Base-by-base conservation (phyloP, 2,329 filamentous ascomycete genomes). In the Phaeosphaeriaceae sp. region DNA sequence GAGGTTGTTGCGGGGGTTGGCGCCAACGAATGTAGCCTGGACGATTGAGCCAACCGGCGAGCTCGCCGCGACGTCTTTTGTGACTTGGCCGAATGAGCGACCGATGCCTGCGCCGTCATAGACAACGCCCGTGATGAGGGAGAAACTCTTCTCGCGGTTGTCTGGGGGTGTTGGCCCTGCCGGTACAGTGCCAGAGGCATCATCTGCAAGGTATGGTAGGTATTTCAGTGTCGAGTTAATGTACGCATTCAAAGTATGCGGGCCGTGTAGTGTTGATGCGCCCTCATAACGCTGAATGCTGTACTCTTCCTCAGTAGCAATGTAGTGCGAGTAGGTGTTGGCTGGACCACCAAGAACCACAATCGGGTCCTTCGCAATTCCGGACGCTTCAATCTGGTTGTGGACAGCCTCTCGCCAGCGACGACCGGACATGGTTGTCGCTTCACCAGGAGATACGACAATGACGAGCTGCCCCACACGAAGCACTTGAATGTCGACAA, bases 1-100 rank as follows among this genome's bases (percentile, higher is more conserved):
- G 27, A 97, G 85, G 63, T 97, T 91, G 75, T 97, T 97, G 27
- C 94, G 86, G 17, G 94, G 94, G 70, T 97, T 97, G 1, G 93
- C 93, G 17, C 89, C 94, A 2, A 94, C 86, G 75, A 97, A 97
- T 0, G 83, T 88, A 0, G 85, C 89, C 17, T 80, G 84, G 49
- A 93, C 86, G 3, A 81, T 80, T 31, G 86, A 83, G 3, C 92
- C 91, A 9, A 84, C 78, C 1, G 76, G 62, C 72, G 91, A 92
- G 0, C 80, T 78, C 11, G 83, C 72, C 48, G 89, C 83, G 0
- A 82, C 80, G 33, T 84, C 80, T 0, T 78, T 78, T 25, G 86
- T 76, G 1, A 92, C 85, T 44, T 88, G 83, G 45, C 94, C 94
- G 69, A 92, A 97, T 0, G 77, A 79, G 58, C 88, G 88, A 56